Percentiles rank a stretch among this genome's conserved stretches.
phyloP scores from a whole-genome alignment of 345 rosid species.

The Camelina hispida region DNA sequence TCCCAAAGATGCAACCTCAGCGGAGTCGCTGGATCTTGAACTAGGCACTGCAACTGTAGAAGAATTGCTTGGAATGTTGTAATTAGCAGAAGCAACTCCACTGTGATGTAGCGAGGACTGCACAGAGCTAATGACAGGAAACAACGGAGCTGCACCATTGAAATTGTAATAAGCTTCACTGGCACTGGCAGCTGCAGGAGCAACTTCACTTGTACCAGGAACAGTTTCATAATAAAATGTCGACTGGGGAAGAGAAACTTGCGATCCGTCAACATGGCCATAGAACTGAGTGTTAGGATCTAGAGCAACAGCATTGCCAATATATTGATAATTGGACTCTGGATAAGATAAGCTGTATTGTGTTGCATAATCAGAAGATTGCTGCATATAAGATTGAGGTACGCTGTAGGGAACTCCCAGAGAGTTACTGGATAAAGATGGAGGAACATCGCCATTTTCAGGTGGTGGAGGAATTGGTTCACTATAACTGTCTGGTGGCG shows the following conservation, averaged over 20 bases:
- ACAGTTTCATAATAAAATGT: conserved; percentile 63
- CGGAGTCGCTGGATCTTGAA: conserved; percentile 41
- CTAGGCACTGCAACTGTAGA: conserved; percentile 42
- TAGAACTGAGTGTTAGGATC: conserved; percentile 56
- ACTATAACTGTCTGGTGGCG: conserved; percentile 76
- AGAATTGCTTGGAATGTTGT: conserved; percentile 41
- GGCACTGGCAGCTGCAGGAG: conserved; percentile 55
- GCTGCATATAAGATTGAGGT: conserved; percentile 57
- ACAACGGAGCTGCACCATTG: conserved; percentile 55
- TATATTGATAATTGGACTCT: conserved; percentile 59
- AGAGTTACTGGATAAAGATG: conserved; percentile 65
- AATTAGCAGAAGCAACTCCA: conserved; percentile 50
- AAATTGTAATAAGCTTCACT: conserved; percentile 63
- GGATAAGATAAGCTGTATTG: conserved; percentile 63
- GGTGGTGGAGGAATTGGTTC: conserved; percentile 84
- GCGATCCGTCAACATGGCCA: conserved; percentile 72
- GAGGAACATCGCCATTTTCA: conserved; percentile 55
- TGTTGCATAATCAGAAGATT: conserved; percentile 53
- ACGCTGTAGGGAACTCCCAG: conserved; percentile 56
- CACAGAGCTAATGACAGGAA: conserved; percentile 47
- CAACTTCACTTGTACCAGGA: conserved; percentile 63
- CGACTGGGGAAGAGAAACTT: conserved; percentile 57
- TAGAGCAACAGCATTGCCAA: conserved; percentile 51
- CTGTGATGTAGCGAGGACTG: conserved; percentile 52
- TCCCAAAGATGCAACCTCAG: conserved; percentile 44